phyloP scores from a whole-genome alignment of 2,329 filamentous ascomycete species.

The Colletotrichum lindemuthianum region DNA sequence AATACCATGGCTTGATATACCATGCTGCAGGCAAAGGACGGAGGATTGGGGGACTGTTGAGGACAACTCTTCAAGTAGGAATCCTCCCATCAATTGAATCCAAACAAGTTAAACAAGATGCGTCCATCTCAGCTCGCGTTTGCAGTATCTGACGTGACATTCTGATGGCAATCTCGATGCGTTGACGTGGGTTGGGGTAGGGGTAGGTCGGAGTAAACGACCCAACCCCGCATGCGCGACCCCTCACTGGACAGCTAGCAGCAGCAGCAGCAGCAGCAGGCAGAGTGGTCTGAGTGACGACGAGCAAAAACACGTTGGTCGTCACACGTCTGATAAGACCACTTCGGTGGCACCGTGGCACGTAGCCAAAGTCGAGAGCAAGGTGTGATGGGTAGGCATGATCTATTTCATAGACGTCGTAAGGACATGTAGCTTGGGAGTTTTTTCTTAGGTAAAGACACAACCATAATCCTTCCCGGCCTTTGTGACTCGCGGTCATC shows the following conservation, averaged over 20 bases:
- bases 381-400: slow-evolving; percentile 29
- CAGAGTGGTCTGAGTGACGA: slow-evolving; percentile 6
- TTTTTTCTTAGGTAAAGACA: slow-evolving; percentile 30
- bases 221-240: slow-evolving; percentile 4
- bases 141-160: too few relatives aligned
- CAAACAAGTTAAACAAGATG: too few relatives aligned
- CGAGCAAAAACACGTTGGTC: not conserved
- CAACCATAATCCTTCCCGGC: slow-evolving; percentile 33
- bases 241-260: not conserved
- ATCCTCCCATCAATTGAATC: too few relatives aligned
- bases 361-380: not conserved
- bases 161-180: too few relatives aligned
- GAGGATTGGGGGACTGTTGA: too few relatives aligned
- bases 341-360: not conserved
- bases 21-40: too few relatives aligned
- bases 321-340: not conserved
- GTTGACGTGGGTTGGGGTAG: too few relatives aligned
- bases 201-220: not conserved
- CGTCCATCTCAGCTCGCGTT: too few relatives aligned
- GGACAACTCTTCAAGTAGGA: too few relatives aligned
- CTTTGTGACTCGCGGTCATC: slow-evolving; percentile 17
- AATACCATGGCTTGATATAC: too few relatives aligned
- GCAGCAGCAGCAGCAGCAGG: not conserved
- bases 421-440: slow-evolving; percentile 30
- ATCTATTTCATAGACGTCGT: slow-evolving; percentile 36